Evolutionary conservation across 2,329 filamentous ascomycete genomes (phyloP), one percentile per base, ranked within the genome.

Genomic region (Hypoxylon sp.): DNA sequence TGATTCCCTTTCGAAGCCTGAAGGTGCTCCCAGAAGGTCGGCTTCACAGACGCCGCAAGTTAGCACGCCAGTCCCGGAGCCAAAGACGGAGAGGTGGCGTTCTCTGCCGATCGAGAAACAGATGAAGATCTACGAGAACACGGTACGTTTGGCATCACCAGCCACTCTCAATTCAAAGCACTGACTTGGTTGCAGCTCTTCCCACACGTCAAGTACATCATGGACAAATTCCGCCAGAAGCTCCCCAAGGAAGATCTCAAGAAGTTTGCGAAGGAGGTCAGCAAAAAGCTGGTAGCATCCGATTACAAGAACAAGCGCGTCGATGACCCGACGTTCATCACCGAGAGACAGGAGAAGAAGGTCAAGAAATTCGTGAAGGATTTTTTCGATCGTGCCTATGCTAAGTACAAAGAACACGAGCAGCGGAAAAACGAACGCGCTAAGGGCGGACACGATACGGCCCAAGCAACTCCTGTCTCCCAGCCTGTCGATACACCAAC

Each of bases 61-160:
- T 2, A 83, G 77, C 48, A 79, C 83, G 1, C 81, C 82, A 4
- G 75, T 78, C 3, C 81, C 81, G 41, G 83, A 88, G 73, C 80
- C 81, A 4, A 88, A 84, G 66, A 81, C 82, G 67, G 88, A 91
- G 43, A 90, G 88, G 71, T 92, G 90, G 90, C 83, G 85, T 52
- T 83, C 81, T 57, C 73, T 88, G 26, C 80, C 88, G 1, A 73
- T 87, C 65, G 93, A 97, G 64, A 97, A 97, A 76, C 91, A 95
- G 75, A 96, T 92, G 84, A 97, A 92, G 78, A 82, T 97, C 2
- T 98, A 97, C 69, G 93, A 97, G 74, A 93, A 93, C 71, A 96
- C 92, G 48, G 92, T 96, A 81, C 74, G 90, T 18, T 45, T 79
- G 23, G 5, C 31, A 29, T 37, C 26, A 10, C 7, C 8, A 5